These are phyloP conservation scores for Calonectria pseudoturangicola DNA, from an alignment of 2,329 filamentous ascomycete species.

Conservation along the genomic window DNA sequence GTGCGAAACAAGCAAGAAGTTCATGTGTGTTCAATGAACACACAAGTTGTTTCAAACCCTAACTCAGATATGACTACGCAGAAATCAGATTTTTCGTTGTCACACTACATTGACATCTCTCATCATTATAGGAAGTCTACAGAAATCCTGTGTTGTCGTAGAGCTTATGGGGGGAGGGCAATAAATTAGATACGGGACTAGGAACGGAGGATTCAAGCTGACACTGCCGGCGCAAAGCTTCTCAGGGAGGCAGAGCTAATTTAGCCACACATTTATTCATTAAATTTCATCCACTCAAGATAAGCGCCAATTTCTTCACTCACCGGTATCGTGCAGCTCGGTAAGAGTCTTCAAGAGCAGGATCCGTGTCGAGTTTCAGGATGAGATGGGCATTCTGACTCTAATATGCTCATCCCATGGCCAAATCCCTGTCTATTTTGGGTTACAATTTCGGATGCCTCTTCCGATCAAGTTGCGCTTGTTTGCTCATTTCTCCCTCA, in stretches of 20 bases:
- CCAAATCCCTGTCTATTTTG: slow-evolving; percentile 41
- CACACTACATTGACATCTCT: not conserved
- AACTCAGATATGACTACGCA: not conserved
- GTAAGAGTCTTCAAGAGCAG: not conserved
- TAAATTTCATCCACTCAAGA: not conserved
- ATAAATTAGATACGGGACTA: slow-evolving; percentile 20
- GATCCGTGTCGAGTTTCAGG: not conserved
- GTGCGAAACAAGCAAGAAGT: not conserved
- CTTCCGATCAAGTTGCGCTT: slow-evolving; percentile 42
- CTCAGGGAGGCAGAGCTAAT: not conserved
- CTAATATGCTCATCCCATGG: slow-evolving; percentile 33
- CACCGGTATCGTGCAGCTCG: slow-evolving; percentile 21
- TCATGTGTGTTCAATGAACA: not conserved
- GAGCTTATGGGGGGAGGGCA: not conserved
- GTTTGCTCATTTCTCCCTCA: slow-evolving; percentile 49
- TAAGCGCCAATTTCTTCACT: not conserved
- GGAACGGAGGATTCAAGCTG: slow-evolving; percentile 24
- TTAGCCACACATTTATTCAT: not conserved
- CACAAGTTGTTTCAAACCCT: not conserved
- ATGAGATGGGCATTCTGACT: not conserved
- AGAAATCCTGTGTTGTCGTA: not conserved
- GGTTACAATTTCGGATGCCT: slow-evolving; percentile 51
- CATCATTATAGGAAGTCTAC: not conserved
- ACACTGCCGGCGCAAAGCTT: slow-evolving; percentile 10
- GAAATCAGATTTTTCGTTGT: not conserved